Base-by-base conservation (phyloP, 768 basidiomycete species). In the Fibroporia radiculosa region DNA sequence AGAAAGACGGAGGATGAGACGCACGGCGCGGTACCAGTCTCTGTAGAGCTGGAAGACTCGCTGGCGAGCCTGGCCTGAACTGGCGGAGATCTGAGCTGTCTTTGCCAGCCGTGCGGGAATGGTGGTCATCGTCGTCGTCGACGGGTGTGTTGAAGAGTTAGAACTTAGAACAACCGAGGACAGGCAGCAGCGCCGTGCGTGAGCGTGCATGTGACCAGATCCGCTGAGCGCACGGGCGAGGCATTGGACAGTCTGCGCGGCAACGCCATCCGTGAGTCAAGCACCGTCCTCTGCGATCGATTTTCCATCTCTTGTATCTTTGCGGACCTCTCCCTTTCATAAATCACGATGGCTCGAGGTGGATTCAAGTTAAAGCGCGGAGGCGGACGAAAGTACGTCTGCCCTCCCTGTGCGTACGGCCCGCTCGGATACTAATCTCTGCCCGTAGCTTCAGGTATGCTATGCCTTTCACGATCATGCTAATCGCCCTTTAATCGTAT, bases 41-140 rank as follows among this genome's bases (percentile, higher is more conserved):
- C 93, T 73, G 71, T 98, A 99, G 11, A 96, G 74, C 36, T 83
- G 71, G 16, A 92, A 66, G 8, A 78, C 80, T 26, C 88, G 75
- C 18, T 66, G 66, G 24, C 84, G 78, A 5, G 88, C 81, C 38
- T 86, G 79, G n/a, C 67, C 64, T 5, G 71, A 58, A 48, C 56
- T 71, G 18, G 66, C 58, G 0, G 88, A 89, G n/a, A 73, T 64
- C 28, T 73, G 69, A 3, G 85, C 75, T 4, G 78, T 59, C 50
- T 77, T 80, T 14, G 95, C 88, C 7, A 99, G 77, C 29, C 95
- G 82, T 32, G 92, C 65, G 14, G 95, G 93, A 62, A 97, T 97
- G 39, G 90, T 96, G 33, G 16, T 40, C 33, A 44, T 39, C 25
- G 45, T 20, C 22, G 40, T 12, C 14, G 27, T 25, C 11, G 46